phyloP scores from a whole-genome alignment of 2,329 filamentous ascomycete species.

The Pseudocercospora vitis region DNA sequence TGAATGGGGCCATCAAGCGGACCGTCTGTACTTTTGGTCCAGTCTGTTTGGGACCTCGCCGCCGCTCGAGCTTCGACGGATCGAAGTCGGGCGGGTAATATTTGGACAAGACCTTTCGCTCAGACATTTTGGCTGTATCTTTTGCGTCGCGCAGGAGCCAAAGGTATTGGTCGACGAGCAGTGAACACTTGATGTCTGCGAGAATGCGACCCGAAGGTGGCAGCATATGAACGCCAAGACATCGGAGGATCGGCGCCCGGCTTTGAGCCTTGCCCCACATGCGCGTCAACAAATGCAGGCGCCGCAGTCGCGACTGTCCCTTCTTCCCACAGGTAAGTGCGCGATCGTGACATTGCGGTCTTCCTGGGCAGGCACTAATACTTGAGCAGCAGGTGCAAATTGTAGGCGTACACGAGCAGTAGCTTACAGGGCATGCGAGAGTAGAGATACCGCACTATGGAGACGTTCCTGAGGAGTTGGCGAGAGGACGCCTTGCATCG shows the following conservation, averaged over 20 bases:
- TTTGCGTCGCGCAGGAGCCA: too few species aligned
- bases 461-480: conserved; percentile 91
- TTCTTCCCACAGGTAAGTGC: conserved; percentile 24
- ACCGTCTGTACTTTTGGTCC: conserved; percentile 84
- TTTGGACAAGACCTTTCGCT: conserved; percentile 74
- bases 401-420: conserved; percentile 4
- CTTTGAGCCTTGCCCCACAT: not conserved
- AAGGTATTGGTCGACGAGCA: too few species aligned
- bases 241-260: not conserved
- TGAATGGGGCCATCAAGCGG: conserved; percentile 85
- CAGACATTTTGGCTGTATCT: conserved; percentile 62
- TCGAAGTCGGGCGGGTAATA: conserved; percentile 82
- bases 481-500: conserved; percentile 92
- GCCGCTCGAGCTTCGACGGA: conserved; percentile 69
- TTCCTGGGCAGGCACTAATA: not conserved
- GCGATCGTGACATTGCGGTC: not conserved
- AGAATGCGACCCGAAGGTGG: not conserved
- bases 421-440: conserved; percentile 8
- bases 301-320: conserved; percentile 5
- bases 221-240: not conserved
- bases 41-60: conserved; percentile 66
- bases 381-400: not conserved
- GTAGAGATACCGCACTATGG: conserved; percentile 60
- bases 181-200: too few species aligned
- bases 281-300: conserved; percentile 1